A percentile compares a stretch with the other conserved stretches of the same genome.
Evolutionary conservation across 2,329 filamentous ascomycete species (phyloP).

Genomic region (Pseudogymnoascus pannorum): DNA sequence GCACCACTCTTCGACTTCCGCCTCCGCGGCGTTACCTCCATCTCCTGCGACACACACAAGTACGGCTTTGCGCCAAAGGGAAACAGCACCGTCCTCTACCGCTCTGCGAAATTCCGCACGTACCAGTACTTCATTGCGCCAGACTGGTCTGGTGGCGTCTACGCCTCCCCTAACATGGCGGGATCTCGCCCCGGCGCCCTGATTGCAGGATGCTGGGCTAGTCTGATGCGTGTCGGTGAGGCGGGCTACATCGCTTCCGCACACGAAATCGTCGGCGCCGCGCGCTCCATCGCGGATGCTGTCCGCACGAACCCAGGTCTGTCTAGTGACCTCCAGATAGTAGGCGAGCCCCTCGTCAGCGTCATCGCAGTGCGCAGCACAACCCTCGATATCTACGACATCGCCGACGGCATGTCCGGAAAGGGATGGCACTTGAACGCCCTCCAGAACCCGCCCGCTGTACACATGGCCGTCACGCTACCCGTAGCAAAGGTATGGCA

Average conservation of each 20-base stretch:
- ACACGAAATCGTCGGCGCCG: slow-evolving; percentile 76
- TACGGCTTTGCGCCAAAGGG: slow-evolving; percentile 98
- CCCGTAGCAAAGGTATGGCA: slow-evolving; percentile 79
- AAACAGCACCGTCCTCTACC: slow-evolving; percentile 89
- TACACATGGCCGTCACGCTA: slow-evolving; percentile 89
- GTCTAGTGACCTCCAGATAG: slow-evolving; percentile 63
- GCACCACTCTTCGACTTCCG: slow-evolving; percentile 87
- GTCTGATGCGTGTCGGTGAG: slow-evolving; percentile 81
- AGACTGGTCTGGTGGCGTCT: slow-evolving; percentile 93
- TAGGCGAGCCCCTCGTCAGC: slow-evolving; percentile 80
- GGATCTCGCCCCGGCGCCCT: slow-evolving; percentile 87
- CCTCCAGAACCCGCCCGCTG: slow-evolving; percentile 81
- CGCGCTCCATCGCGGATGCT: slow-evolving; percentile 72
- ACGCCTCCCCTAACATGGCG: slow-evolving; percentile 85
- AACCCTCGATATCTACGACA: slow-evolving; percentile 86
- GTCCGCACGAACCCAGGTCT: slow-evolving; percentile 65
- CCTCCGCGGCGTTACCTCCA: slow-evolving; percentile 87
- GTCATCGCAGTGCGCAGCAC: slow-evolving; percentile 83
- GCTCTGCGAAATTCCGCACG: slow-evolving; percentile 65
- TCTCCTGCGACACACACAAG: slow-evolving; percentile 96
- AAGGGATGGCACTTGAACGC: slow-evolving; percentile 96
- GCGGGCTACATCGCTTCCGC: slow-evolving; percentile 82
- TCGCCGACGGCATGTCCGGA: slow-evolving; percentile 77
- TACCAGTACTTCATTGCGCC: slow-evolving; percentile 97
- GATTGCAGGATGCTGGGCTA: slow-evolving; percentile 94